A percentile compares a stretch with the other conserved stretches of the same genome.
Evolutionary conservation across 1,139 yeast genomes (phyloP).

Genomic region (Pichia sp.): DNA sequence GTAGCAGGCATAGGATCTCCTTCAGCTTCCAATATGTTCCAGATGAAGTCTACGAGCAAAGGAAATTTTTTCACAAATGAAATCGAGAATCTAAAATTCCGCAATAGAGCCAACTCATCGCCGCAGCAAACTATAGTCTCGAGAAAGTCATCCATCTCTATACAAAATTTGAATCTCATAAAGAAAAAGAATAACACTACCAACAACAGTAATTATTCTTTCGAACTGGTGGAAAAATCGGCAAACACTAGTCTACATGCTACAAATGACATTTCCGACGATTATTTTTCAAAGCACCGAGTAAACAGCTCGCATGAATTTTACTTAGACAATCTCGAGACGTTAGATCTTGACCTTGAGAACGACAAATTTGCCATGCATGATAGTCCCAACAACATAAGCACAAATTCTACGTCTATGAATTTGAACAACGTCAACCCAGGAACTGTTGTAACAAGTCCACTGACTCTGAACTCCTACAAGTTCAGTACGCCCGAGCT

Average conservation of each 20-base stretch:
- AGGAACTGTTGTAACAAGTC: neutral
- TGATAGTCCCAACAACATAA: neutral
- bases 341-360: neutral
- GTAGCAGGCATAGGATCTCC: neutral
- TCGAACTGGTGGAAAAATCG: neutral
- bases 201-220: neutral
- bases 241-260: neutral
- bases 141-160: constrained; percentile 7
- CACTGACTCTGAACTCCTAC: neutral
- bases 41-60: neutral
- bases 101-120: constrained; percentile 10
- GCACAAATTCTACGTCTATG: neutral
- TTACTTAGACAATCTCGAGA: neutral
- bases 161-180: constrained; percentile 1
- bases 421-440: no score
- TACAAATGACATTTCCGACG: neutral
- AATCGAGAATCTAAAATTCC: constrained; percentile 4
- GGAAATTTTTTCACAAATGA: constrained; percentile 1
- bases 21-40: neutral
- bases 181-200: constrained; percentile 4
- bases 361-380: neutral
- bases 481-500: neutral
- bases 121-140: constrained; percentile 5
- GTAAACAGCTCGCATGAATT: neutral
- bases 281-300: constrained; percentile 1